Evolutionary conservation across 805 yeast species (phyloP).

Genomic region (Wickerhamomyces strasburgensis): DNA sequence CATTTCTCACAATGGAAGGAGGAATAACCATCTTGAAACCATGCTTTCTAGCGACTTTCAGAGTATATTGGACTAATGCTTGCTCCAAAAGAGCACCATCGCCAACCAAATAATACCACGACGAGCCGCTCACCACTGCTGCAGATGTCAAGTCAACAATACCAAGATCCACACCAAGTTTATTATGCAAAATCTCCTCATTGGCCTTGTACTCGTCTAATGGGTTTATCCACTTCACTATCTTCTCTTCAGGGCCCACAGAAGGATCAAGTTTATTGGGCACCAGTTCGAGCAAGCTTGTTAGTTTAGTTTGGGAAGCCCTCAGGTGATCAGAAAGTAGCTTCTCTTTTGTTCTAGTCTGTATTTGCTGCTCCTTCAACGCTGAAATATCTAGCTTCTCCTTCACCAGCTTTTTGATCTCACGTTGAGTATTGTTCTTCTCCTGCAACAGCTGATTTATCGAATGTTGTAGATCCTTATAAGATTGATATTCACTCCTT

Average conservation of each 20-base stretch:
- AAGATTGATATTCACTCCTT: conserved; percentile 23
- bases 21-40: conserved; percentile 76
- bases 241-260: conserved; percentile 38
- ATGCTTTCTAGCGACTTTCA: conserved; percentile 54
- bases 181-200: conserved; percentile 51
- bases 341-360: conserved; percentile 21
- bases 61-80: conserved; percentile 78
- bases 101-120: conserved; percentile 81
- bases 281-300: conserved; percentile 40
- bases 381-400: conserved; percentile 10
- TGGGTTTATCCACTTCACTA: conserved; percentile 50
- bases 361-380: conserved; percentile 13
- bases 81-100: conserved; percentile 88
- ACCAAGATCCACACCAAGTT: conserved; percentile 61
- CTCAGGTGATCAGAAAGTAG: conserved; percentile 13
- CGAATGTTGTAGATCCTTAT: conserved; percentile 17
- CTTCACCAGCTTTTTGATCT: conserved; percentile 23
- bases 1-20: conserved; percentile 79
- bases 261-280: conserved; percentile 57
- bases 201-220: conserved; percentile 24
- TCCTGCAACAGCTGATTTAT: conserved; percentile 26
- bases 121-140: conserved; percentile 67
- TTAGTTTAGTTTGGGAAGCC: conserved; percentile 33
- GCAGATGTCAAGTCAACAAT: conserved; percentile 71
- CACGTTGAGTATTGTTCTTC: conserved; percentile 26